Base-by-base conservation (phyloP, 1,139 yeast genomes). In the Casaregolazyma lundiana region DNA sequence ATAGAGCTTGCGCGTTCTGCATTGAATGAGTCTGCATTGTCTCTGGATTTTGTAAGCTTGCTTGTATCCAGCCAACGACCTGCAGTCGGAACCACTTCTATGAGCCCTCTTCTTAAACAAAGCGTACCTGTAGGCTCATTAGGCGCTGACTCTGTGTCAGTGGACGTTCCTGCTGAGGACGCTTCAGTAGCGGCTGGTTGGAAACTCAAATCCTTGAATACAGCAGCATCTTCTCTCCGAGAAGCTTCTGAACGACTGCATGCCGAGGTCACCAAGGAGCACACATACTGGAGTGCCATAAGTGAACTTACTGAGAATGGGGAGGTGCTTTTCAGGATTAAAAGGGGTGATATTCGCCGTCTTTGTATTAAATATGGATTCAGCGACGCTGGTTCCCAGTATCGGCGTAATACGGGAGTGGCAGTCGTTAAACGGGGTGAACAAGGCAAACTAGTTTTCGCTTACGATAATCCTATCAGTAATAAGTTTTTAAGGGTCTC, bases 321-420 rank as follows among this genome's bases (percentile, higher is more conserved):
- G 42, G 97, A 89, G 58, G 83, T 84, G 1, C 67, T 90, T 15
- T 83, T 83, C 59, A 85, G 85, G 58, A 73, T 83, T 34, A 73
- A 81, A 48, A 84, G 79, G 47, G 72, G 71, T 18, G 63, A 63
- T 9, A 63, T 81, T 62, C 55, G 71, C 39, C 79, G 79, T 35
- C 67, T 90, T 38, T 95, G 90, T 1, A 84, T 90, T 32, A 87
- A 86, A 58, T 90, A 85, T 61, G 97, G 97, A 0, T 92, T 79
- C 65, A 92, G 85, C 7, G 97, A 89, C 63, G 81, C 95, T 0
- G 98, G 97, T 0, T 86, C 96, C 0, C 77, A 73, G 30, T 86
- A 78, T 57, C 67, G 68, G 46, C 17, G 35, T 7, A 94, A 87
- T 55, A 76, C 77, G 53, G 97, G 97, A 1, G 68, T 82, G 38